A percentile compares a stretch with the other conserved stretches of the same genome.
Evolutionary conservation across 2,329 filamentous ascomycete species (phyloP).

Genomic region (Colletotrichum spinosum): DNA sequence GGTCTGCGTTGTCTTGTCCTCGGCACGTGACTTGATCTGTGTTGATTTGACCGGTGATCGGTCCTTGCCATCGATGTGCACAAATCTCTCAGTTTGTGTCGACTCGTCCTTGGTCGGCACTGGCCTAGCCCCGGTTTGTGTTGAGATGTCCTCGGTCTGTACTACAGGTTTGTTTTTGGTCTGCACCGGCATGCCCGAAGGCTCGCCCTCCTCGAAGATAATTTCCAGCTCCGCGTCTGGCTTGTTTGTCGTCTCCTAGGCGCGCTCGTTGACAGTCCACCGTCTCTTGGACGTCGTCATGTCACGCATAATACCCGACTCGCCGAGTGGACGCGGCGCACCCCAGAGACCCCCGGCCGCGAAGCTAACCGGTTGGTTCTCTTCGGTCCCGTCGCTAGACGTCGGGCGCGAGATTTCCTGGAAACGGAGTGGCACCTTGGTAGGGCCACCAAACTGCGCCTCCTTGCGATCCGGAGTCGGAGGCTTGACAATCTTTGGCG

Average conservation of each 20-base stretch:
- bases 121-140: no score
- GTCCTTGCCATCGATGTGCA: no score
- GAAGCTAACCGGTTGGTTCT: constrained; percentile 50
- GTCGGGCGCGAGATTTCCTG: constrained; percentile 38
- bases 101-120: no score
- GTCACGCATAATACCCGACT: constrained; percentile 59
- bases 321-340: constrained; percentile 54
- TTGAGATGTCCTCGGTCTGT: no score
- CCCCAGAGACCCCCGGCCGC: constrained; percentile 59
- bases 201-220: no score
- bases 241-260: constrained; percentile 1
- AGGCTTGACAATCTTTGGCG: constrained; percentile 27
- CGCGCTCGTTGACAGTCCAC: constrained; percentile 66
- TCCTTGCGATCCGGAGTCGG: constrained; percentile 40
- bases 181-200: no score
- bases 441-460: constrained; percentile 29
- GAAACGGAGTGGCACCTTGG: constrained; percentile 32
- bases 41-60: no score
- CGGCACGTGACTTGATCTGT: no score
- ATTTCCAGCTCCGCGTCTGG: no score
- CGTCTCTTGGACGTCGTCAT: constrained; percentile 60
- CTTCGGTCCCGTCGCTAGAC: constrained; percentile 42
- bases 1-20: no score
- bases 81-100: no score
- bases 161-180: no score